Evolutionary conservation across 352 stramenopile genomes (phyloP), one percentile per base, ranked within the genome.

Genomic region (Globisporangium nagaii): DNA sequence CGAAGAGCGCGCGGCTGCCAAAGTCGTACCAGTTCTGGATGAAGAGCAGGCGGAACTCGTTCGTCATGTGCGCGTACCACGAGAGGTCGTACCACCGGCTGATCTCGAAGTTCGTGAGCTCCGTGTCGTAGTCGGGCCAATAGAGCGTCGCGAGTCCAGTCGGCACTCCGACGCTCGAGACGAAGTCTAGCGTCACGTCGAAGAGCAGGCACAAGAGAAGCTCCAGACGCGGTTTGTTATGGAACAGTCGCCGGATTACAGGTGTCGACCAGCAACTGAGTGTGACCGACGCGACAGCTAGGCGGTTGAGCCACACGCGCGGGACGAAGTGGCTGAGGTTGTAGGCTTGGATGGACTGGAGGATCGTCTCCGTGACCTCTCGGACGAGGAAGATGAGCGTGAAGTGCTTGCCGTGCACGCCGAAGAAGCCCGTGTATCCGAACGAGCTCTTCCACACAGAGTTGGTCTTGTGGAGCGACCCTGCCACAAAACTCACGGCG

Each of bases 261-360:
- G 71, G 69, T 0, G 67, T 80, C 2, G 48, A 66, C 68, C 65
- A 76, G 49, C 70, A 84, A 36, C 70, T 76, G 12, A 70, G 7
- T 12, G 63, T 51, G 4, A 80, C 55, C 15, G 50, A 41, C 10
- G 11, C 32, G 17, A 64, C 63, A 20, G 63, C 75, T 3, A 72
- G 30, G 9, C 51, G 60, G 34, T 65, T 69, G 37, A 69, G 46
- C 62, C 51, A 62, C 1, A 59, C 39, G 15, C 44, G 56, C 13
- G 61, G 56, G 13, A 62, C 40, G 19, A 55, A 60, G 55, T 67
- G 31, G 40, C 66, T 55, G 41, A 62, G 53, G 48, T 64, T 15
- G 52, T 55, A 47, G n/a, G 53, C 53, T 60, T 60, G 52, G n/a
- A 47, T 44, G 56, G 43, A 60, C 58, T 67, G 63, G 4, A 66